Conservation (phyloP, 163 green algal species). For the Scenedesmus sp. region DNA sequence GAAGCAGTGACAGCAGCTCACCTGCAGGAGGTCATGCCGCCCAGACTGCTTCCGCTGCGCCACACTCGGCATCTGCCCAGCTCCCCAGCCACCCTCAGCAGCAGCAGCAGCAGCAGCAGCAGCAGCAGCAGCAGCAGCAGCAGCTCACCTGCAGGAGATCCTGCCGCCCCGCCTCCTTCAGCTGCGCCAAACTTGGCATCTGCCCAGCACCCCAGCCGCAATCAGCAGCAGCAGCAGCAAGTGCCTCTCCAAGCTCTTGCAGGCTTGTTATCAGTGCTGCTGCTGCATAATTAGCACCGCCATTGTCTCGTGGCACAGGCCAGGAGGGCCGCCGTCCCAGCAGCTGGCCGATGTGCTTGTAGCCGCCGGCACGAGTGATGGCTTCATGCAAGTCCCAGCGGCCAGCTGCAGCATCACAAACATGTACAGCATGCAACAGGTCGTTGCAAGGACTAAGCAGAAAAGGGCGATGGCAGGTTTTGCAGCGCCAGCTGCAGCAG, state of each 20-base stretch:
- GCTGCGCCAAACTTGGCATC: slow-evolving; percentile 20
- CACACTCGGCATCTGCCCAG: too few species aligned
- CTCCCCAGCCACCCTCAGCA: not conserved
- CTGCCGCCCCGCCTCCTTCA: not conserved
- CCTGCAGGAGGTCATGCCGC: not conserved
- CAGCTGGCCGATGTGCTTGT: not conserved
- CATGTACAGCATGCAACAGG: too few species aligned
- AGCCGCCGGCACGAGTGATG: not conserved
- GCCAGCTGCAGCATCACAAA: not conserved
- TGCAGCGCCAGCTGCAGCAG: not conserved
- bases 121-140: too few species aligned
- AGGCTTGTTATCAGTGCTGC: too few species aligned
- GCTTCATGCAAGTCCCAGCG: slow-evolving; percentile 17
- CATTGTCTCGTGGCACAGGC: not conserved
- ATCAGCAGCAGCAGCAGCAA: not conserved
- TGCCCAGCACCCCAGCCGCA: not conserved
- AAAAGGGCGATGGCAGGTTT: not conserved
- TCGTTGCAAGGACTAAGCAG: not conserved
- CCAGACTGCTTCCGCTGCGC: not conserved
- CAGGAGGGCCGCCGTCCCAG: slow-evolving; percentile 2
- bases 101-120: not conserved
- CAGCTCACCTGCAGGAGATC: slow-evolving; percentile 13
- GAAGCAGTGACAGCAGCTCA: not conserved
- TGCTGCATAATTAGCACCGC: not conserved
- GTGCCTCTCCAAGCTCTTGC: not conserved